Conservation (phyloP, 345 rosid genomes). For the Melastoma malabathricum region DNA sequence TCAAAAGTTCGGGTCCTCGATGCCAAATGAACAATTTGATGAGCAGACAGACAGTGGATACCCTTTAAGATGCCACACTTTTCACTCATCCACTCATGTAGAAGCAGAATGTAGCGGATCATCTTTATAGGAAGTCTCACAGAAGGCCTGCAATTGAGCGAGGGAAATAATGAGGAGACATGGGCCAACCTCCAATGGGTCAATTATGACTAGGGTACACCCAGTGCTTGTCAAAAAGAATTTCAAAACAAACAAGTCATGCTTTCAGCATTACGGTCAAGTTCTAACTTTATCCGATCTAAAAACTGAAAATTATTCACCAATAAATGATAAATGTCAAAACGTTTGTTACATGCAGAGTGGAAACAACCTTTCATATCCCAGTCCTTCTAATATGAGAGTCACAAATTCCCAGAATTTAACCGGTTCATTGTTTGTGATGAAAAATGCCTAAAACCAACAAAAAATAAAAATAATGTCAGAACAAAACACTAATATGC, state of each 20-base stretch:
- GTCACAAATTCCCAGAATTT: slow-evolving; percentile 73
- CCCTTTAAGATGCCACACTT: slow-evolving; percentile 25
- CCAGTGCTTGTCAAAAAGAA: background rate
- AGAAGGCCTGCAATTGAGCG: slow-evolving; percentile 52
- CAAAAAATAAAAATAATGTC: slow-evolving; percentile 1
- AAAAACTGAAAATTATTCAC: background rate
- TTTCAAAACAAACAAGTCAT: too few species aligned
- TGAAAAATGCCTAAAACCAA: slow-evolving; percentile 70
- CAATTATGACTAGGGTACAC: background rate
- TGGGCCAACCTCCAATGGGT: background rate
- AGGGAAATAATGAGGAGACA: background rate
- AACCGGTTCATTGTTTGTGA: slow-evolving; percentile 70
- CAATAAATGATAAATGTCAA: background rate
- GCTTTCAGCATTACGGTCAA: too few species aligned
- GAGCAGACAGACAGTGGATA: slow-evolving; percentile 30
- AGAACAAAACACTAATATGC: slow-evolving; percentile 1
- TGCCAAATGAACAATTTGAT: slow-evolving; percentile 43
- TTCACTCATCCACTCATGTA: slow-evolving; percentile 39
- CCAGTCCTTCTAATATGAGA: slow-evolving; percentile 53
- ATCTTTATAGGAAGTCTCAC: slow-evolving; percentile 48
- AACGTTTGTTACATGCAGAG: background rate
- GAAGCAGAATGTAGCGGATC: slow-evolving; percentile 26
- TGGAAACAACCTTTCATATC: slow-evolving; percentile 60
- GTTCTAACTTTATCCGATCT: too few species aligned
- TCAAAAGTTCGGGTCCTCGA: slow-evolving; percentile 65